Evolutionary conservation across 2,329 filamentous ascomycete species (phyloP), one percentile per base, ranked within the genome.

Genomic region (Clonostachys rosea): DNA sequence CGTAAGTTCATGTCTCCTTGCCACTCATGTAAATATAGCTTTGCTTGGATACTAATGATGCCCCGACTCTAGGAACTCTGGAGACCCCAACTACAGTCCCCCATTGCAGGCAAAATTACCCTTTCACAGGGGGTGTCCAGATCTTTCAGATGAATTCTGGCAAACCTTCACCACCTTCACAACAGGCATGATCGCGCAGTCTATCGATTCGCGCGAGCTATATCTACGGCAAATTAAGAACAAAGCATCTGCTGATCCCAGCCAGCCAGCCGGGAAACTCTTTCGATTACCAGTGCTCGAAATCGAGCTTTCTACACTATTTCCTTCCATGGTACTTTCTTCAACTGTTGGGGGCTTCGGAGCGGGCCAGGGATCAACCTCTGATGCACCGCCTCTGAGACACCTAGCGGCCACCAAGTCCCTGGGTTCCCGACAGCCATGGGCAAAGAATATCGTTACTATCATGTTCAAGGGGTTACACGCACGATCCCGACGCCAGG

Each of bases 361-460:
- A 14, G 18, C 43, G 30, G 17, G 17, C 24, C 11, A 44, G 34
- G 33, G 20, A 30, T 30, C 10, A 36, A 5, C 8, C 17, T n/a
- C 4, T 7, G 34, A 45, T 33, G 18, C 16, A 16, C 16, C 10
- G 13, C 8, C 39, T 11, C 9, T 13, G 10, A 35, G 24, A 36
- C 42, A 36, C 10, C 54, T 47, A 34, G 49, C 47, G n/a, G 49
- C 53, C 5, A 55, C 50, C 17, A 53, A 49, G 47, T 33, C 49
- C 41, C 30, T 52, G 39, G 43, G 56, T 9, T 47, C 57, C 9
- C 66, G 61, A 48, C 62, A 61, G 34, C 62, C 70, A 4, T 87
- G 83, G 83, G 81, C 81, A 2, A 70, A 73, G 39, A 76, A 87
- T 49, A 72, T 74, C 35, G 70, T 87, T 30, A 73, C 74, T 44